These are phyloP conservation scores for Scleromitrula shiraiana DNA, from an alignment of 2,329 filamentous ascomycete genomes.

Conservation along the genomic window DNA sequence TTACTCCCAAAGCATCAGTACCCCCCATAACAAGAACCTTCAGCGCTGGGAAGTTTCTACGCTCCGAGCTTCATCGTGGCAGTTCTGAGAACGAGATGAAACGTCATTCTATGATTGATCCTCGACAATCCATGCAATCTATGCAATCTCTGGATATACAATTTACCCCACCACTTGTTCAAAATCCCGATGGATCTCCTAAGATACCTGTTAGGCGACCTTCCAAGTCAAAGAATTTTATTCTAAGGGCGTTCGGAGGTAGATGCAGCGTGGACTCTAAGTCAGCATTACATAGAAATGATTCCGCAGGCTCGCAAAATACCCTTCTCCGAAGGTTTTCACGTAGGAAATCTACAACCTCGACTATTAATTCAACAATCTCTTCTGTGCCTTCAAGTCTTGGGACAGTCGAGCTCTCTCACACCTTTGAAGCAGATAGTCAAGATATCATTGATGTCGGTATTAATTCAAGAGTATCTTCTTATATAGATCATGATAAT, in stretches of 20 bases:
- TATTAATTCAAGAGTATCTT: constrained; percentile 14
- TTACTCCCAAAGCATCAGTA: constrained; percentile 24
- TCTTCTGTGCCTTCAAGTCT: background rate
- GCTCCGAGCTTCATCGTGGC: constrained; percentile 19
- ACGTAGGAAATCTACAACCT: constrained; percentile 14
- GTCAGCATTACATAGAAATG: background rate
- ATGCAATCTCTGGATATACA: background rate
- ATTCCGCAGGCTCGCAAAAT: constrained; percentile 8
- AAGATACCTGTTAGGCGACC: constrained; percentile 18
- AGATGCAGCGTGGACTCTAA: constrained; percentile 13
- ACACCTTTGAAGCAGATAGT: constrained; percentile 12
- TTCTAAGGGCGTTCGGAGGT: constrained; percentile 24
- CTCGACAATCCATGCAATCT: constrained; percentile 16
- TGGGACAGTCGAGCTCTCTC: constrained; percentile 1
- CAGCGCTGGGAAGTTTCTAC: constrained; percentile 24
- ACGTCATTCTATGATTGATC: background rate
- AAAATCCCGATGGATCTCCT: constrained; percentile 5
- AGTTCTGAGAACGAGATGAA: constrained; percentile 12
- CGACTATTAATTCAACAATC: background rate
- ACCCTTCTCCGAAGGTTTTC: constrained; percentile 22
- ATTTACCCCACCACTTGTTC: background rate
- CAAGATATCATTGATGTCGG: constrained; percentile 18
- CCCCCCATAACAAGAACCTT: constrained; percentile 15
- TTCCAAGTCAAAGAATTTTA: constrained; percentile 27
- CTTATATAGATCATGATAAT: constrained; percentile 9